Evolutionary conservation across 306 rosid genomes (phyloP).

Genomic region (Inga oerstediana): DNA sequence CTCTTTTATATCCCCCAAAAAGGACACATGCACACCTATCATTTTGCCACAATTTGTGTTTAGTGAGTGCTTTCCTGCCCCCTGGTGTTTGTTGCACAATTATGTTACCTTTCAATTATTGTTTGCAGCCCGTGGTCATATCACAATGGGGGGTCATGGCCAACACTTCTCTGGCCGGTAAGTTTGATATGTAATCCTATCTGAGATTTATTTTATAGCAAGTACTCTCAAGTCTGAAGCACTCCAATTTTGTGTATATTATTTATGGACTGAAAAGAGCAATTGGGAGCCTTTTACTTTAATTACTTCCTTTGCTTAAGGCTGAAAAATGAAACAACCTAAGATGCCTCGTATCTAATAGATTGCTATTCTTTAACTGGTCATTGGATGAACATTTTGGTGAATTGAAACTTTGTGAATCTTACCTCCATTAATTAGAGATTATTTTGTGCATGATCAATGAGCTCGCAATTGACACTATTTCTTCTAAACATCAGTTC

Average conservation of each 20-base stretch:
- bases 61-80: not conserved
- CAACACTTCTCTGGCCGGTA: constrained; percentile 60
- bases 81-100: not conserved
- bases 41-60: not conserved
- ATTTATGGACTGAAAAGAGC: not conserved
- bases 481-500: constrained; percentile 61
- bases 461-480: constrained; percentile 28
- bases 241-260: not conserved
- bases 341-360: not conserved
- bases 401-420: not conserved
- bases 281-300: not conserved
- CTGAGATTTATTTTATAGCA: not conserved
- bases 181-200: constrained; percentile 23
- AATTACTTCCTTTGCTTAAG: constrained; percentile 1
- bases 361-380: not conserved
- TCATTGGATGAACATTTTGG: not conserved
- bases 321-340: constrained; percentile 2
- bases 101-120: constrained; percentile 18
- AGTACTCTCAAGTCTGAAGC: not conserved
- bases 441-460: not conserved
- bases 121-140: constrained; percentile 68
- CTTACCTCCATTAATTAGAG: not conserved
- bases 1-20: not conserved
- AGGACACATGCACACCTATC: not conserved
- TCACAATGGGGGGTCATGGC: constrained; percentile 77